Evolutionary conservation across 176 grass and related monocot genomes (phyloP).

Genomic region (Areca catechu): DNA sequence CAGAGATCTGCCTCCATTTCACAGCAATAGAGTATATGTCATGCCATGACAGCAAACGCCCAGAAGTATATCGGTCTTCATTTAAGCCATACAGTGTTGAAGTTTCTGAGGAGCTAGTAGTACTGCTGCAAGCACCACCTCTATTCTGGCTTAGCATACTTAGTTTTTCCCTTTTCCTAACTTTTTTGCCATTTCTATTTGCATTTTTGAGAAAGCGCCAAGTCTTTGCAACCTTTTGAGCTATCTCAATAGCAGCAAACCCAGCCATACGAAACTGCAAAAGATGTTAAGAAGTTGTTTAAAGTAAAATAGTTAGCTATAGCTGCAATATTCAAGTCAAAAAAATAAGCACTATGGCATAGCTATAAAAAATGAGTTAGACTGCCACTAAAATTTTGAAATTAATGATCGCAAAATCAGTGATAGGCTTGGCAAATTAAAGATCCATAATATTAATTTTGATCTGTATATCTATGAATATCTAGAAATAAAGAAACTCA

Average conservation of each 20-base stretch:
- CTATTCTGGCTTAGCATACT: slow-evolving; percentile 60
- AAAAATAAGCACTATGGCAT: too few relatives aligned
- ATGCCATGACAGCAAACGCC: slow-evolving; percentile 69
- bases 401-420: too few relatives aligned
- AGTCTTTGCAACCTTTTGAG: slow-evolving; percentile 89
- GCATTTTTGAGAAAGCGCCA: slow-evolving; percentile 81
- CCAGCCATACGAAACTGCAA: slow-evolving; percentile 83
- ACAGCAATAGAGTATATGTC: slow-evolving; percentile 88
- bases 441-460: too few relatives aligned
- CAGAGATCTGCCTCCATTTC: slow-evolving; percentile 94
- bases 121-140: slow-evolving; percentile 64
- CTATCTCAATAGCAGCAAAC: slow-evolving; percentile 94
- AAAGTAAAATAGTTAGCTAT: too few relatives aligned
- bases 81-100: slow-evolving; percentile 38
- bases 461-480: too few relatives aligned
- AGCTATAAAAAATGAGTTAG: too few relatives aligned
- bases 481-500: too few relatives aligned
- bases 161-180: slow-evolving; percentile 78
- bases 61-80: slow-evolving; percentile 63
- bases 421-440: too few relatives aligned
- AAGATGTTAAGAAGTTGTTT: neutral
- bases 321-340: too few relatives aligned
- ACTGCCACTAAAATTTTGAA: too few relatives aligned
- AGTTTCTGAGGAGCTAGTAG: slow-evolving; percentile 50
- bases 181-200: slow-evolving; percentile 59